Conservation (phyloP, 2,329 filamentous ascomycete species). For the Cladophialophora carrionii region DNA sequence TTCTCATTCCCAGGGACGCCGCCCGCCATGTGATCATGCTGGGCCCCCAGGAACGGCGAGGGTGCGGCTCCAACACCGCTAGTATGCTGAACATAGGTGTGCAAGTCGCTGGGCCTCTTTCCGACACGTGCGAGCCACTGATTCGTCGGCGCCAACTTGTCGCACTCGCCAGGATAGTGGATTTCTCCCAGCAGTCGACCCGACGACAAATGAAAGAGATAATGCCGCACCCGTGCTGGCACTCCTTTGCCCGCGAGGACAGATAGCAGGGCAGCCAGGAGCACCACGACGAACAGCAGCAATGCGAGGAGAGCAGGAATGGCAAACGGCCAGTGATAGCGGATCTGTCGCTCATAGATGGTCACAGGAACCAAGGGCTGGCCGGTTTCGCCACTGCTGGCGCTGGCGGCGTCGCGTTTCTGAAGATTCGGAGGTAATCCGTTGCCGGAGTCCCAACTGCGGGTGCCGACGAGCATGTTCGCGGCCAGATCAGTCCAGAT, state of each 20-base stretch:
- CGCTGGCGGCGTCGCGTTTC: slow-evolving; percentile 25
- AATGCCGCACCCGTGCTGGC: slow-evolving; percentile 24
- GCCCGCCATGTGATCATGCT: slow-evolving; percentile 11
- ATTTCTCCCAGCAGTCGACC: slow-evolving; percentile 24
- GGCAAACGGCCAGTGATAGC: slow-evolving; percentile 43
- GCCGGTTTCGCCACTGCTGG: slow-evolving; percentile 4
- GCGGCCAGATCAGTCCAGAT: slow-evolving; percentile 53
- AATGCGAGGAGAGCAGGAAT: slow-evolving; percentile 45
- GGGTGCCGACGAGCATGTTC: slow-evolving; percentile 51
- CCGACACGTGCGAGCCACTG: slow-evolving; percentile 31
- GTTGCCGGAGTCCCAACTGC: slow-evolving; percentile 21
- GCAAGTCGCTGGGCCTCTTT: slow-evolving; percentile 18
- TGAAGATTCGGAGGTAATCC: slow-evolving; percentile 24
- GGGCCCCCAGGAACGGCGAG: slow-evolving; percentile 11
- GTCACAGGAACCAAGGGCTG: slow-evolving; percentile 37
- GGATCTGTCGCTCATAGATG: slow-evolving; percentile 40
- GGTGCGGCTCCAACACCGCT: slow-evolving; percentile 5
- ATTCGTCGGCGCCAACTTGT: slow-evolving; percentile 25
- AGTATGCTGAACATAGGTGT: slow-evolving; percentile 3
- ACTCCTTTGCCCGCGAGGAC: slow-evolving; percentile 42
- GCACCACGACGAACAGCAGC: slow-evolving; percentile 45
- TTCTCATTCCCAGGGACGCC: slow-evolving; percentile 7
- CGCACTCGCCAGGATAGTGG: slow-evolving; percentile 25
- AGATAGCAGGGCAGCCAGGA: slow-evolving; percentile 44
- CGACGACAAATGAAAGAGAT: slow-evolving; percentile 30